A percentile compares a stretch with the other conserved stretches of the same genome.
phyloP scores from a whole-genome alignment of 257 asterid species.

The Leonotis leonurus region DNA sequence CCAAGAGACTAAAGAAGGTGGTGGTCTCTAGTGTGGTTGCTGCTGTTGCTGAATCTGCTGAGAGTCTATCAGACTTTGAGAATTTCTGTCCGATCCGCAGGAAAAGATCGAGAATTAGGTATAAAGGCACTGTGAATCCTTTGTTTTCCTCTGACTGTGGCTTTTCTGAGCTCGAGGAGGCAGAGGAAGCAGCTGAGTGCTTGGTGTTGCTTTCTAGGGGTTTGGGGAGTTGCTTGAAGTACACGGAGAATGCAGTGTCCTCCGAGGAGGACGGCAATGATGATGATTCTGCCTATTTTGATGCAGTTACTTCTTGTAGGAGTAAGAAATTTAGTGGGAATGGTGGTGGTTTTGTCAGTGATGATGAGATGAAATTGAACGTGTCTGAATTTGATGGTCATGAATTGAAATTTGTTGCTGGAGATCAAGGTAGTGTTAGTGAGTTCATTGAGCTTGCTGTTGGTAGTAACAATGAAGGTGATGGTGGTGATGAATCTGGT shows the following conservation, averaged over 20 bases:
- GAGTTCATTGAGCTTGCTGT: conserved; percentile 7
- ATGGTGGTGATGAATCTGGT: conserved; percentile 7
- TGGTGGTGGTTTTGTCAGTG: conserved; percentile 7
- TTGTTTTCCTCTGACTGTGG: conserved; percentile 22
- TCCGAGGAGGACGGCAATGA: conserved; percentile 11
- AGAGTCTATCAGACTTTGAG: conserved; percentile 35
- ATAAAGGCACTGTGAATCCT: conserved; percentile 27
- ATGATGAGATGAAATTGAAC: too few relatives aligned
- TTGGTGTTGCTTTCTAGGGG: conserved; percentile 74
- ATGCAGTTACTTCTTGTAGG: conserved; percentile 19
- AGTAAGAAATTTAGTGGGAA: conserved; percentile 9
- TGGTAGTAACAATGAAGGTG: neutral
- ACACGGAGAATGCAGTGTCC: conserved; percentile 9
- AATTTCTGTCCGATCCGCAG: conserved; percentile 44
- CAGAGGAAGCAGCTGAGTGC: conserved; percentile 61
- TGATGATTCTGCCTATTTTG: conserved; percentile 27
- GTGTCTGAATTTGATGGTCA: conserved; percentile 21
- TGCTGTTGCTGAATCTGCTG: conserved; percentile 22
- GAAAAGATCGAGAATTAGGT: conserved; percentile 58
- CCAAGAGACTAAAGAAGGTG: conserved; percentile 44
- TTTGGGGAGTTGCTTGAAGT: conserved; percentile 19
- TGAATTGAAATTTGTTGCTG: conserved; percentile 12
- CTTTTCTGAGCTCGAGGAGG: conserved; percentile 39
- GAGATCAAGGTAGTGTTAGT: neutral
- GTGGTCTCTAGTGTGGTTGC: neutral